Conservation (phyloP, 306 rosid genomes). For the Astragalus glycyphyllos region DNA sequence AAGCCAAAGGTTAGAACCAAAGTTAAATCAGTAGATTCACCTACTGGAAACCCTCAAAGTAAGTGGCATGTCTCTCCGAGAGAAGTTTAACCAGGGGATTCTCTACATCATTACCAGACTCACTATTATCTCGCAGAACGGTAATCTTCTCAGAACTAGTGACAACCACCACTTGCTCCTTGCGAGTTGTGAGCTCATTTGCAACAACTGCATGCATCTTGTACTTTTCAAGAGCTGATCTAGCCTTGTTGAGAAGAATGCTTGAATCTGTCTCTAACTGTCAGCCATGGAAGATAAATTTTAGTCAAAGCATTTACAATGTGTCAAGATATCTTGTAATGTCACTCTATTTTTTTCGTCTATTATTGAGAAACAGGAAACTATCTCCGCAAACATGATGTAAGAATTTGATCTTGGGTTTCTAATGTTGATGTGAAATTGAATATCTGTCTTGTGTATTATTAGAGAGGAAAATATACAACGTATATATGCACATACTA, state of each 20-base stretch:
- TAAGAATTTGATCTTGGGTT: too few species aligned
- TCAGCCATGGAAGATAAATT: slow-evolving; percentile 35
- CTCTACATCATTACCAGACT: slow-evolving; percentile 69
- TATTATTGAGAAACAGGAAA: background rate
- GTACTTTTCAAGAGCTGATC: slow-evolving; percentile 74
- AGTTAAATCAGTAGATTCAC: slow-evolving; percentile 32
- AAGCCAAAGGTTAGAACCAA: slow-evolving; percentile 18
- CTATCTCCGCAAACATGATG: slow-evolving; percentile 21
- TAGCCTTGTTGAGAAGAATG: slow-evolving; percentile 86
- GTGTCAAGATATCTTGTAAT: slow-evolving; percentile 22
- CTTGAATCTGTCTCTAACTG: slow-evolving; percentile 92
- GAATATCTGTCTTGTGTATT: too few species aligned
- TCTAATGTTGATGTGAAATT: too few species aligned
- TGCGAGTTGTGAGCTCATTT: slow-evolving; percentile 84
- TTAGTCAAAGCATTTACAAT: slow-evolving; percentile 8
- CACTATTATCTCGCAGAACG: slow-evolving; percentile 58
- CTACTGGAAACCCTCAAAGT: slow-evolving; percentile 48
- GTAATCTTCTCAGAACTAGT: slow-evolving; percentile 57
- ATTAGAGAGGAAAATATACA: too few species aligned
- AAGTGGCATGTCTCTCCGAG: slow-evolving; percentile 65
- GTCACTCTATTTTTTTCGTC: slow-evolving; percentile 22
- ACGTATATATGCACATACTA: too few species aligned
- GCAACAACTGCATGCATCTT: slow-evolving; percentile 92
- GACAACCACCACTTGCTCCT: slow-evolving; percentile 84
- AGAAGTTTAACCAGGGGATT: slow-evolving; percentile 70